Base-by-base conservation (phyloP, 2,329 filamentous ascomycete species). In the Monilinia laxa region DNA sequence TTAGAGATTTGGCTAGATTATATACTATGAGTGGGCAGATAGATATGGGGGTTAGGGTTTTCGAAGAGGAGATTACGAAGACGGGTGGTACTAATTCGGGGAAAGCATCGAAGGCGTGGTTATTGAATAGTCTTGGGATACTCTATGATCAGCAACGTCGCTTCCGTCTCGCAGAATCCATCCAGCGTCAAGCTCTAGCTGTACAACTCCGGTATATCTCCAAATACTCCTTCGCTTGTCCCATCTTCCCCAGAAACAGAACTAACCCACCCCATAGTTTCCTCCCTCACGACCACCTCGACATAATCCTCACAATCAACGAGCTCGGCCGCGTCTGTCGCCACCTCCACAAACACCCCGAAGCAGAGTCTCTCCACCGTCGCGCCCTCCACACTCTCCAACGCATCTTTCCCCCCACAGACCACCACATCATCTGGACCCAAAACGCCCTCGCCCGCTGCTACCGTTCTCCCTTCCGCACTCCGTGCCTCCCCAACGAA, bases 131-230 rank as follows among this genome's bases (percentile, higher is more conserved):
- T 38, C 64, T 65, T 40, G 64, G 64, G 2, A 65, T 65, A 35
- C 64, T 65, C 14, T 65, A 65, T 56, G 64, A 65, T 35, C 64
- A 65, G n/a, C 64, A 65, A 65, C 55, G 64, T 23, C 18, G 64
- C 11, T 65, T 62, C 5, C 47, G 57, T 14, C 64, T 65, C 9
- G 64, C 64, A 4, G 64, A 65, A 53, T 55, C 64, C 16, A 62
- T 65, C 1, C 55, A 65, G 23, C 64, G 64, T 20, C 64, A 65
- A 65, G 64, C 64, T n/a, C 49, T 65, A 10, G 64, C 64, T 12
- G 64, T 65, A 1, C 64, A 65, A 35, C 64, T 60, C 16, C 64
- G 64, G 64, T 65, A 62, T 2, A 6, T 53, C 2, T 52, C 9
- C 4, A 58, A 4, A 35, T 6, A 0, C 9, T 12, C 5, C 23